Percentiles rank a stretch among this genome's conserved stretches.
Evolutionary conservation across 2,329 filamentous ascomycete genomes (phyloP).

Genomic region (Aspergillus japonicus): DNA sequence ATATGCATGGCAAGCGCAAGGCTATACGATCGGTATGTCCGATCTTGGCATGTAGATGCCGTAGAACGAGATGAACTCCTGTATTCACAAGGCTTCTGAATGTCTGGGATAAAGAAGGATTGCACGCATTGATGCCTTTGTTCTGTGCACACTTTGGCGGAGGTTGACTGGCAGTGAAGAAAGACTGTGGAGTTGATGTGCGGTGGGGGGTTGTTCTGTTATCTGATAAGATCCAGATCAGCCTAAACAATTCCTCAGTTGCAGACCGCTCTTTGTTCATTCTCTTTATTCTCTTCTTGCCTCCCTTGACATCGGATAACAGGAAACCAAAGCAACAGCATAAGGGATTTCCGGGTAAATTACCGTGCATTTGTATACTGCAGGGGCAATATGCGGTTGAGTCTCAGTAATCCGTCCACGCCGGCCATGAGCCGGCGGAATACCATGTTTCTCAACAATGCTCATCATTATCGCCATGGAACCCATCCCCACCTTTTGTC

Average conservation of each 20-base stretch:
- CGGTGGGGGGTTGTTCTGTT: too few relatives aligned
- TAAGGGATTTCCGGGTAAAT: too few relatives aligned
- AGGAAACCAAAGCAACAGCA: background rate
- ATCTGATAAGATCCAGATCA: too few relatives aligned
- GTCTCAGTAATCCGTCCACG: constrained; percentile 31
- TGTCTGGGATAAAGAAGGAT: too few relatives aligned
- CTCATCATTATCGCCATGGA: constrained; percentile 18
- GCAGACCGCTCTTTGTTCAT: background rate
- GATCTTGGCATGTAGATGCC: too few relatives aligned
- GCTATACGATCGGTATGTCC: too few relatives aligned
- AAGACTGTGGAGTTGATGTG: background rate
- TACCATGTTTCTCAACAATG: constrained; percentile 23
- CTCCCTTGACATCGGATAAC: too few relatives aligned
- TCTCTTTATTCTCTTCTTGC: background rate
- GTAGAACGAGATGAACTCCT: too few relatives aligned
- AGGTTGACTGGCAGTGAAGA: background rate
- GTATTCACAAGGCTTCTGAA: too few relatives aligned
- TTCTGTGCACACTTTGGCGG: too few relatives aligned
- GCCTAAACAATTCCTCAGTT: background rate
- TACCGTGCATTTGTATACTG: background rate
- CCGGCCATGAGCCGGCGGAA: constrained; percentile 34
- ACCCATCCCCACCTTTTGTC: constrained; percentile 37
- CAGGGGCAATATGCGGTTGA: constrained; percentile 25
- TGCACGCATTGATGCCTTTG: too few relatives aligned
- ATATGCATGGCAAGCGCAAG: too few relatives aligned